phyloP scores from a whole-genome alignment of 2,329 filamentous ascomycete species.

The Scorias spongiosa region DNA sequence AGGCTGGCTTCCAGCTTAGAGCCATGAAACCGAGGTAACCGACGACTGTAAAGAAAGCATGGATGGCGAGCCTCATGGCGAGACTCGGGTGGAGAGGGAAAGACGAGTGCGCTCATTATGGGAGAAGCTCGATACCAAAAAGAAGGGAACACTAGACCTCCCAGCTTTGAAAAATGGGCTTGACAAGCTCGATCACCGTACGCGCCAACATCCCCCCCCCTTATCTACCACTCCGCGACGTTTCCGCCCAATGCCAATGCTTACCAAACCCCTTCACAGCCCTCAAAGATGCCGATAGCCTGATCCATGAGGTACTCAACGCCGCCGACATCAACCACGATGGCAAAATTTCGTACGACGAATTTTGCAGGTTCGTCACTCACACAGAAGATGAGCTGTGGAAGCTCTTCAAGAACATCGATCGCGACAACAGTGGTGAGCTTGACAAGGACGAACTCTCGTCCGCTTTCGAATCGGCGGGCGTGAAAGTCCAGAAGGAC shows the following conservation, averaged over 20 bases:
- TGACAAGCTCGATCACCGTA: constrained; percentile 82
- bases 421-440: constrained; percentile 69
- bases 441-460: constrained; percentile 76
- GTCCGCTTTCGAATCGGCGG: constrained; percentile 60
- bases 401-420: constrained; percentile 71
- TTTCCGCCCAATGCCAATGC: background rate
- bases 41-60: constrained; percentile 18
- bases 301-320: constrained; percentile 66
- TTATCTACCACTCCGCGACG: too few relatives aligned
- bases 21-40: constrained; percentile 13
- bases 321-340: constrained; percentile 78
- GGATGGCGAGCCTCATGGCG: constrained; percentile 32
- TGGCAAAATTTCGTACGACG: constrained; percentile 80
- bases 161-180: constrained; percentile 73
- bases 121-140: constrained; percentile 62
- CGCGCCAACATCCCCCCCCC: constrained; percentile 22
- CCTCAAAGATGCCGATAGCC: constrained; percentile 78
- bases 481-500: constrained; percentile 60
- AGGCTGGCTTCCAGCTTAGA: background rate
- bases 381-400: constrained; percentile 73
- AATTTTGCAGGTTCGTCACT: constrained; percentile 80
- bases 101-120: constrained; percentile 72
- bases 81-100: constrained; percentile 66
- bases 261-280: constrained; percentile 28
- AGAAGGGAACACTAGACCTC: constrained; percentile 67